Evolutionary conservation across 345 rosid genomes (phyloP), one percentile per base, ranked within the genome.

Genomic region (Luvunga scandens): DNA sequence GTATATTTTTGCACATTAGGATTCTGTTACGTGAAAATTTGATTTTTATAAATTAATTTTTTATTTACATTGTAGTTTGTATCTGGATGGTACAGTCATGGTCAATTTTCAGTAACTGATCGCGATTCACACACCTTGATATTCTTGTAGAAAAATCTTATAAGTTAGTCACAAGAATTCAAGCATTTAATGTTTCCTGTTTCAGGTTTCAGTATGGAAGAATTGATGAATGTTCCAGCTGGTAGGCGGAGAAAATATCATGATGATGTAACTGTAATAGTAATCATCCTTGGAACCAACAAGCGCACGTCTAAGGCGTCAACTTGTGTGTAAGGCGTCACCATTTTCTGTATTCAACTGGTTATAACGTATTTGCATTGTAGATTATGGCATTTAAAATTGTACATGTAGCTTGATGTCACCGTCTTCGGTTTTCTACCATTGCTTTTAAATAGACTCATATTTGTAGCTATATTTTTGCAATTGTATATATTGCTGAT

Each of bases 231-330:
- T 75, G 80, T 96, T 75, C 99, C 98, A n/a, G 93, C 94, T 28
- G 99, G 99, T 61, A 80, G 97, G 90, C 90, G 92, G 83, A 85
- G 97, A 88, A 94, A 95, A 81, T 96, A 96, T 81, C 99, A 94
- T 33, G 99, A 96, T 42, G 99, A 96, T 81, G 93, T 96, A 57
- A 94, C 99, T 55, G 90, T 94, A 16, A 88, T 96, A 27, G 93
- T 96, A 75, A 86, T 96, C 81, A 89, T 92, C 57, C 94, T 94
- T 6, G 97, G 99, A 78, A 83, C 90, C 0, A 90, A 91, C 79
- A 94, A 92, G 72, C 93, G 99, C 68, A 90, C 97, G 6, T 80
- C 92, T 22, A 94, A 90, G 87, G 99, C 99, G 71, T 96, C 99
- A 30, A 96, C 94, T 14, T 87, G 79, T 56, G 71, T 81, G 57